Evolutionary conservation across 163 green algal genomes (phyloP).

Genomic region (Scenedesmus sp.): DNA sequence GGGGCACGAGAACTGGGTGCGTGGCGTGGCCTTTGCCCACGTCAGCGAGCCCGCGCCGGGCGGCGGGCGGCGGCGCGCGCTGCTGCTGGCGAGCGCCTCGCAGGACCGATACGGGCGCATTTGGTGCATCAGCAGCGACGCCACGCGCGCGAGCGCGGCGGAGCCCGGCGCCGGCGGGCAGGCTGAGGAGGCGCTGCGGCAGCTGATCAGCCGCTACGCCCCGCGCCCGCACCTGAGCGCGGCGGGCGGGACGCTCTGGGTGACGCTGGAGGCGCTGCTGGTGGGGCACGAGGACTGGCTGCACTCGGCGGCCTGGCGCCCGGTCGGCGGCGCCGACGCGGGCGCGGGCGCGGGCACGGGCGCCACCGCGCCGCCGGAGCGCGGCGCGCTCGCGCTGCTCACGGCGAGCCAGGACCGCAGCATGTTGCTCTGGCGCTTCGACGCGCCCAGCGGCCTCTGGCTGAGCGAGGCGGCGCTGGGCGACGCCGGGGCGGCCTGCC

Average conservation of each 20-base stretch:
- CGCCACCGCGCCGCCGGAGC: background rate
- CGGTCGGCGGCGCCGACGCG: conserved; percentile 3
- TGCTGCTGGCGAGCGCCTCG: conserved; percentile 89
- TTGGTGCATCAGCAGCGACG: background rate
- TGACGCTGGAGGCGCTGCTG: conserved; percentile 7
- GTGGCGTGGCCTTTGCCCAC: conserved; percentile 73
- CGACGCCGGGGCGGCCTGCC: conserved; percentile 83
- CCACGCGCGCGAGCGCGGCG: background rate
- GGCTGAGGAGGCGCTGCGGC: no score
- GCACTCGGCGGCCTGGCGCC: background rate
- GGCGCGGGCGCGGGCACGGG: background rate
- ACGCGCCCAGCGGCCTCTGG: conserved; percentile 84
- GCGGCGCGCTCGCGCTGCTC: conserved; percentile 73
- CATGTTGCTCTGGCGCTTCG: conserved; percentile 92
- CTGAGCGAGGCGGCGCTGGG: conserved; percentile 86
- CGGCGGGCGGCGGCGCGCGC: background rate
- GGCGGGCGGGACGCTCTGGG: background rate
- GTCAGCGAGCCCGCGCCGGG: conserved; percentile 16
- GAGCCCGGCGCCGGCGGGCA: background rate
- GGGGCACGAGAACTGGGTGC: conserved; percentile 91
- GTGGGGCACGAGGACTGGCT: background rate
- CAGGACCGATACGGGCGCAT: conserved; percentile 75
- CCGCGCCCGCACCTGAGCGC: no score
- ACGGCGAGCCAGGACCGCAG: conserved; percentile 95
- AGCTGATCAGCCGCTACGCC: background rate